Evolutionary conservation across 2,329 filamentous ascomycete species (phyloP).

Genomic region (Colletotrichum sansevieriae): DNA sequence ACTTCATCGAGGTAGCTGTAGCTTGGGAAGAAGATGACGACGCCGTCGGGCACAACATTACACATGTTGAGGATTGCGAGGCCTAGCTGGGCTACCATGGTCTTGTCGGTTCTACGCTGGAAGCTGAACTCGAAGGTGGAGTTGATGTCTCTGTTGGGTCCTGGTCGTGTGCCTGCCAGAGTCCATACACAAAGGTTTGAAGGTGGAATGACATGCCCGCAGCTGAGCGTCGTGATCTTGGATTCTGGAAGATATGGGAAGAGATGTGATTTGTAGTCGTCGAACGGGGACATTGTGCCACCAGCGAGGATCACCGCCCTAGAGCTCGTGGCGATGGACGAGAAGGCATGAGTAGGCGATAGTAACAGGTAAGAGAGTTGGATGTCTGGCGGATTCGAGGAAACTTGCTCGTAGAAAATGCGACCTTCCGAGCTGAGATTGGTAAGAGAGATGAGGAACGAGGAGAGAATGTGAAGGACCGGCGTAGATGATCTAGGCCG

Average conservation of each 20-base stretch:
- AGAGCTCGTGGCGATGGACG: constrained; percentile 85
- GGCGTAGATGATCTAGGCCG: constrained; percentile 58
- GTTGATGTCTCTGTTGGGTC: constrained; percentile 46
- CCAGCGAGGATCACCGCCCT: constrained; percentile 91
- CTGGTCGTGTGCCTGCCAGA: constrained; percentile 62
- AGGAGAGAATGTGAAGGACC: constrained; percentile 67
- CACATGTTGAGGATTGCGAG: constrained; percentile 79
- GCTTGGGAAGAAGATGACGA: constrained; percentile 96
- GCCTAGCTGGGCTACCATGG: constrained; percentile 82
- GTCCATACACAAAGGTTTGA: constrained; percentile 85
- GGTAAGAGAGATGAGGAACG: constrained; percentile 83
- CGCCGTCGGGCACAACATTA: constrained; percentile 83
- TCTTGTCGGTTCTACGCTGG: constrained; percentile 76
- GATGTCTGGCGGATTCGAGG: constrained; percentile 58
- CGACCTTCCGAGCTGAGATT: constrained; percentile 82
- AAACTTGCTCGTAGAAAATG: constrained; percentile 71
- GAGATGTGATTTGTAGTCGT: constrained; percentile 87
- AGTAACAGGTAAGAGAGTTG: constrained; percentile 87
- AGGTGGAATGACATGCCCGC: constrained; percentile 91
- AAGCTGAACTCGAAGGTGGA: constrained; percentile 88
- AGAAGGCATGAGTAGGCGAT: constrained; percentile 92
- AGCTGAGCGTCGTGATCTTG: constrained; percentile 85
- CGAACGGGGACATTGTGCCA: constrained; percentile 97
- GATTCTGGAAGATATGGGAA: constrained; percentile 78
- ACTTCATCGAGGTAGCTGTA: constrained; percentile 91